phyloP scores from a whole-genome alignment of 2,329 filamentous ascomycete species.

The Diplocarpon rosae region DNA sequence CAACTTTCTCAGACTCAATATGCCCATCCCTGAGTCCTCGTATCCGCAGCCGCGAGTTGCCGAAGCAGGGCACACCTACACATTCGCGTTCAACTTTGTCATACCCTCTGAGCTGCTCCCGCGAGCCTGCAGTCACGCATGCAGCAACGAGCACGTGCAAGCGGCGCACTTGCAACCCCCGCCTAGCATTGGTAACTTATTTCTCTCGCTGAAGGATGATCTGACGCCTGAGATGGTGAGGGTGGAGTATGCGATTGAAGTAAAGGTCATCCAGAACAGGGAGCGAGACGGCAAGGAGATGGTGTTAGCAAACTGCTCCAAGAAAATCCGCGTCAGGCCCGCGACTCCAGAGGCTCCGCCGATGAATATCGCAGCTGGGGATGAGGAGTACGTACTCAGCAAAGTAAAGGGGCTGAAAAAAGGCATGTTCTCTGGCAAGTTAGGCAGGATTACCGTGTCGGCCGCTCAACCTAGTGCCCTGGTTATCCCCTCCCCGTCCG shows the following conservation, averaged over 20 bases:
- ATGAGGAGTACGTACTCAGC: slow-evolving; percentile 19
- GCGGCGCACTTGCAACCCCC: slow-evolving; percentile 25
- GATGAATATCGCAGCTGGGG: slow-evolving; percentile 17
- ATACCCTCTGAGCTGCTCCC: slow-evolving; percentile 26
- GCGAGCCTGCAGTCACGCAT: slow-evolving; percentile 20
- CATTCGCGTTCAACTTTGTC: slow-evolving; percentile 27
- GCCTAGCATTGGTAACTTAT: slow-evolving; percentile 24
- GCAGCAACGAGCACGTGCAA: slow-evolving; percentile 20
- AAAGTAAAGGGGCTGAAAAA: slow-evolving; percentile 25
- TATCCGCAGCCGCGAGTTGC: slow-evolving; percentile 24
- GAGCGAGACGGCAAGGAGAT: slow-evolving; percentile 17
- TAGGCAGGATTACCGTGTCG: slow-evolving; percentile 26
- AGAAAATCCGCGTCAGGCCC: slow-evolving; percentile 23
- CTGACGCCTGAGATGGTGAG: slow-evolving; percentile 24
- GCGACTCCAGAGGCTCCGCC: slow-evolving; percentile 23
- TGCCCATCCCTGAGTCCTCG: slow-evolving; percentile 24
- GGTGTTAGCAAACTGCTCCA: slow-evolving; percentile 17
- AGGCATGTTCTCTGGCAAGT: slow-evolving; percentile 26
- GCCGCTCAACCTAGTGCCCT: slow-evolving; percentile 24
- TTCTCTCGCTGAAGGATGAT: slow-evolving; percentile 19
- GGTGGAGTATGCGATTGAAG: slow-evolving; percentile 23
- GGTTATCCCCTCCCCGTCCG: slow-evolving; percentile 19
- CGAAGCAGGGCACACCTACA: slow-evolving; percentile 24
- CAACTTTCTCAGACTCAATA: slow-evolving; percentile 25
- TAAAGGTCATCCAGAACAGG: slow-evolving; percentile 18